Base-by-base conservation (phyloP, 1,284 basidiomycete genomes). In the Pisolithus thermaeus region DNA sequence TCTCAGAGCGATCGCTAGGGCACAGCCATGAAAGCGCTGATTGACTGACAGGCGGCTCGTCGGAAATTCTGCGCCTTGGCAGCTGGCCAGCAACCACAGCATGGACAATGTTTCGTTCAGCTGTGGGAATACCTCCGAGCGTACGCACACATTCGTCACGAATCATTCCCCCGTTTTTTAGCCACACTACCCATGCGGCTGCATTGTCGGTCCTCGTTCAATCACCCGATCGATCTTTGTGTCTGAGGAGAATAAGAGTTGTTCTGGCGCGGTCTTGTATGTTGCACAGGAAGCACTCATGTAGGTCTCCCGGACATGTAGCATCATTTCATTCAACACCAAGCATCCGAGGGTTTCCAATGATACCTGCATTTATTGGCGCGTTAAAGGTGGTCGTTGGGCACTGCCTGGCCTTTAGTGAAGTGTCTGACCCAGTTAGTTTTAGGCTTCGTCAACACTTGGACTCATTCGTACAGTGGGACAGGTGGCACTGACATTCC, bases 401-500 rank as follows among this genome's bases (percentile, higher is more conserved):
- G 23, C 46, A 41, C 37, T 25, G 30, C n/a, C 18, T 11, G 2
- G n/a, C n/a, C 47, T 36, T 16, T 2, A 18, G 22, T 11, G 44
- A 47, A 27, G 16, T 18, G 25, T 23, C 30, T 12, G 5, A 36
- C 32, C 23, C 23, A 3, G 52, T 49, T 46, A 47, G 55, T 6
- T 49, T 22, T 51, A 82, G 80, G 70, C 77, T 6, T 80, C 80
- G 7, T 73, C 77, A 25, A 73, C 83, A 1, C 70, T 91, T 50
- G 82, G 85, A 60, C 47, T 84, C 18, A 77, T 80, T 12, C 77
- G 83, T 46, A 87, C 81, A 12, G 76, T 79, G 36, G 81, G 75
- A 37, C 78, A 89, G 52, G 74, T 91, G 51, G 80, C 80, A 0
- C 72, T 91, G 46, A 90, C 87, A 0, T 80, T 92, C 57, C 70